Base-by-base conservation (phyloP, 2,329 filamentous ascomycete species). In the Trichocomaceae sp. region DNA sequence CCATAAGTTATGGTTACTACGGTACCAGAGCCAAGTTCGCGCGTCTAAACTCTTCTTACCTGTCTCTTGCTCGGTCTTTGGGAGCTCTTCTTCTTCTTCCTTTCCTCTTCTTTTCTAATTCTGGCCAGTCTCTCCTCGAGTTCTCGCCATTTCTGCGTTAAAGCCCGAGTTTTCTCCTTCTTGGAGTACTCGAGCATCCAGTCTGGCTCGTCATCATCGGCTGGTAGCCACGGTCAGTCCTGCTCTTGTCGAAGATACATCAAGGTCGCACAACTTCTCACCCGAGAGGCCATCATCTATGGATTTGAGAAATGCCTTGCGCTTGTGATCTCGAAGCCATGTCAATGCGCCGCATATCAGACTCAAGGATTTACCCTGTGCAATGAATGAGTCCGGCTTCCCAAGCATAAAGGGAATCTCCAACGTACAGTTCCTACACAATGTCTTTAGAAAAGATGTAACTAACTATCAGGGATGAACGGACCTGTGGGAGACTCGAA, bases 401-500 rank as follows among this genome's bases (percentile, higher is more conserved):
- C 37, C n/a, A 19, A 33, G 22, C 37, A 10, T 54, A n/a, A 19
- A 35, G 12, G 15, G 29, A 6, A 9, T 20, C 19, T 6, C 9
- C 29, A 52, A 45, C 47, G 29, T 52, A 56, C 54, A 52, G 54
- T 56, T 45, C 54, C 54, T 55, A 48, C 13, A 47, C 37, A 17
- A 47, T 17, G 23, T 41, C 41, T 47, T 48, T 52, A 37, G 33
- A 26, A 46, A 53, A 12, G 5, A 47, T 46, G 29, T 7, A 26
- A 26, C 7, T 3, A 26, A 26, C 7, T 26, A 26, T 7, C 23
- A 26, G 23, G 7, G 26, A 31, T 41, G 44, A 9, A 47, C 59
- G 83, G 87, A 69, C 91, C 91, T 42, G 91, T 96, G n/a, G 91
- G 91, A 46, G 89, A 95, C 67, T 96, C 91, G 46, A 96, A 85